Conservation (phyloP, 164 flowering plant species). For the Vitis cinerea region DNA sequence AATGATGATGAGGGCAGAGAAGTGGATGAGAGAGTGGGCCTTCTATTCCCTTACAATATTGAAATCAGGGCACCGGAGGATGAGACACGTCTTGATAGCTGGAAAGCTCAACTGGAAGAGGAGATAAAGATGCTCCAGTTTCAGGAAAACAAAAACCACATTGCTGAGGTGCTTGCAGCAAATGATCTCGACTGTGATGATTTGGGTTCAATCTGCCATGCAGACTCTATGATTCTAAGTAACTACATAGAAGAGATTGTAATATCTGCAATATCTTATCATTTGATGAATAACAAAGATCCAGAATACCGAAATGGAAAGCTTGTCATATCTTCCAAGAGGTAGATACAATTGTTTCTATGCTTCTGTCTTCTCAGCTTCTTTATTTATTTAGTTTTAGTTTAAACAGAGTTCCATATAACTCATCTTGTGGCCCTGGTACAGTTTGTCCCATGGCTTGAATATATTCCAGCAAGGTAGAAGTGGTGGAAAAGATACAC, state of each 20-base stretch:
- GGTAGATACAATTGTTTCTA: constrained; percentile 20
- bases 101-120: constrained; percentile 50
- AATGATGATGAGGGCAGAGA: constrained; percentile 30
- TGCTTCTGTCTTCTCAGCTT: not conserved
- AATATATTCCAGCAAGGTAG: constrained; percentile 43
- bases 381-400: not conserved
- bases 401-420: not conserved
- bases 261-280: constrained; percentile 39
- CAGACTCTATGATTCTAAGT: constrained; percentile 41
- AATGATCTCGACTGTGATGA: constrained; percentile 55
- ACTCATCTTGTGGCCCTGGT: constrained; percentile 6
- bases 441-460: constrained; percentile 51
- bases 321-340: constrained; percentile 40
- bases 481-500: constrained; percentile 26
- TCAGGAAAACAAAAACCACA: constrained; percentile 51
- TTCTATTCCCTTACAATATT: constrained; percentile 44
- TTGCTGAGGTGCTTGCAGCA: constrained; percentile 47
- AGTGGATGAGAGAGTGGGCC: constrained; percentile 34
- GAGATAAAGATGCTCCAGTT: constrained; percentile 41
- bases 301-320: constrained; percentile 55
- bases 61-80: constrained; percentile 46
- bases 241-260: constrained; percentile 44
- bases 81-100: constrained; percentile 36
- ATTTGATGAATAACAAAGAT: constrained; percentile 36
- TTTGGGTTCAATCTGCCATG: constrained; percentile 39